These are phyloP conservation scores for Diaporthe ampelina DNA, from an alignment of 2,329 filamentous ascomycete genomes.

Conservation along the genomic window DNA sequence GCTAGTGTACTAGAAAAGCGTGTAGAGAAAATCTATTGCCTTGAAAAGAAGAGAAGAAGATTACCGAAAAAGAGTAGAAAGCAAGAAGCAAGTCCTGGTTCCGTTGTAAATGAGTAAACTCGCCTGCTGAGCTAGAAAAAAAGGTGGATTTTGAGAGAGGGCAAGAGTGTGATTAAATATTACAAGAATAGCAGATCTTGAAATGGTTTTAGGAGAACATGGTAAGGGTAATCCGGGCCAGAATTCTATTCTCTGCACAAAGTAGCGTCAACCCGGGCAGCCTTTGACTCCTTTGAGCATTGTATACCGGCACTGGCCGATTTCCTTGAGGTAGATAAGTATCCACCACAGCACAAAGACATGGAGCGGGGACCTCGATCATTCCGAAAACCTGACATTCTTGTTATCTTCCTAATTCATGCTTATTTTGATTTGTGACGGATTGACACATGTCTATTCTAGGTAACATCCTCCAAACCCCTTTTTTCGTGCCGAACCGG, in stretches of 20 bases:
- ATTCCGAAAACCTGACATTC: background rate
- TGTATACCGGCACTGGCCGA: background rate
- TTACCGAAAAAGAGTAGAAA: background rate
- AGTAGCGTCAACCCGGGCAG: background rate
- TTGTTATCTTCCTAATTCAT: background rate
- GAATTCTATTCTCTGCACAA: background rate
- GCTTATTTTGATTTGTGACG: background rate
- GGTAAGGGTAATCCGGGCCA: too few relatives aligned
- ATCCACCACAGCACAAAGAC: background rate
- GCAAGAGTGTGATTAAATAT: background rate
- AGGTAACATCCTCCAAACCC: background rate
- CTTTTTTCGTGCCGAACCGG: background rate
- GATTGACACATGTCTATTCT: background rate
- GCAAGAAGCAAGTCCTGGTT: constrained; percentile 13
- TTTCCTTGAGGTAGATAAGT: background rate
- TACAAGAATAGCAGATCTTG: background rate
- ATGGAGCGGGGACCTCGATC: background rate
- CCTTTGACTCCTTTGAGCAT: background rate
- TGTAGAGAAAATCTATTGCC: background rate
- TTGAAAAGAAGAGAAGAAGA: background rate
- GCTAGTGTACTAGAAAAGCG: background rate
- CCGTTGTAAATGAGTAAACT: constrained; percentile 20
- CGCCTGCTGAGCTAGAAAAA: constrained; percentile 6
- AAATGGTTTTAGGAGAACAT: accelerated
- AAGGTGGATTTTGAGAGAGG: too few relatives aligned